Evolutionary conservation across 2,329 filamentous ascomycete genomes (phyloP), one percentile per base, ranked within the genome.

Genomic region (Hypoxylon sp.): DNA sequence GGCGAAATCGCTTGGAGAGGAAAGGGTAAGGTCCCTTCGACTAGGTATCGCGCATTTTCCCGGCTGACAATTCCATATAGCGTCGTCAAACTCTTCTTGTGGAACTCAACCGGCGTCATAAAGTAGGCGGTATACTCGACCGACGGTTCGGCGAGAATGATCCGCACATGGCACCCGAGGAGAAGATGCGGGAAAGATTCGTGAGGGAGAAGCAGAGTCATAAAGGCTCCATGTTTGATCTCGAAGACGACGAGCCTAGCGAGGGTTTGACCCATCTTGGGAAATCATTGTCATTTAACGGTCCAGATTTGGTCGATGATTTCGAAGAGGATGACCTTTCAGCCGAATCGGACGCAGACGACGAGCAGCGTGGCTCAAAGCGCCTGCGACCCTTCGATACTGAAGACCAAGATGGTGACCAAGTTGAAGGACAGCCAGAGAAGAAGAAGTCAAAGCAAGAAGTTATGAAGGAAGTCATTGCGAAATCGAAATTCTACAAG

Each of bases 401-500:
- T 2, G 83, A 80, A 3, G 83, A 83, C 5, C 82, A 80, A n/a
- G 84, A 82, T 2, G 82, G 80, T 2, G 83, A 82, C 5, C 83
- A 83, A 0, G 81, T 81, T 4, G 83, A 84, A 34, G 84, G 84
- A 19, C 82, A 90, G 68, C 94, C 93, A 0, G 91, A 95, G 73
- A 87, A 91, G 63, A 97, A 97, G 79, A 99, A 97, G 82, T 90
- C 90, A 2, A 98, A 97, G 81, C 92, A 96, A 57, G 96, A 99
- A 79, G 92, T 99, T 52, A 97, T 98, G 93, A 91, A 97, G 74
- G 96, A 99, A 79, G 86, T 99, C 66, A 97, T 99, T 71, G 93
- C 94, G 65, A 99, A 99, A 80, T 98, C 95, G 0, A 99, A 99
- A 77, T 85, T 92, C 67, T 87, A 97, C 85, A 98, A 97, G 80